phyloP scores from a whole-genome alignment of 2,329 filamentous ascomycete genomes.

The Pseudodiploospora longispora region DNA sequence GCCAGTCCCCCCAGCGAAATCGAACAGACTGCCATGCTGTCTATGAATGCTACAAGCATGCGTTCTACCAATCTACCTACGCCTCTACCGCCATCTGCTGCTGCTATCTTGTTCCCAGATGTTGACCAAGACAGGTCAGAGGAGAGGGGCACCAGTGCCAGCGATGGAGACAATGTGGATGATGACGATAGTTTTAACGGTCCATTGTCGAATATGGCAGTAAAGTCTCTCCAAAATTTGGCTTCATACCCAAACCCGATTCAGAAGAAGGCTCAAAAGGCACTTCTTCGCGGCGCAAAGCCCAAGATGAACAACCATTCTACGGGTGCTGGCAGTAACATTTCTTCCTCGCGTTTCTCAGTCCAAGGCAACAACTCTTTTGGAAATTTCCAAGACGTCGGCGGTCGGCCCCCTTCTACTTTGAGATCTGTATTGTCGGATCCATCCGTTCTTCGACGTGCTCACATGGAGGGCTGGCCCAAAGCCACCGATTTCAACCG shows the following conservation, averaged over 20 bases:
- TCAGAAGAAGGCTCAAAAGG: slow-evolving; percentile 42
- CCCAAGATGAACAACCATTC: slow-evolving; percentile 10
- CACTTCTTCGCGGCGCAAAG: slow-evolving; percentile 28
- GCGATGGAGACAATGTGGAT: slow-evolving; percentile 21
- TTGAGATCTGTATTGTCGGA: slow-evolving; percentile 9
- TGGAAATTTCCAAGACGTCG: background rate
- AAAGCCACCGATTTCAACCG: slow-evolving; percentile 5
- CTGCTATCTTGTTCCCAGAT: background rate
- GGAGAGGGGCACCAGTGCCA: slow-evolving; percentile 14
- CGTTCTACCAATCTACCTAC: slow-evolving; percentile 19
- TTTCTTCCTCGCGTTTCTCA: background rate
- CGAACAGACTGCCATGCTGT: slow-evolving; percentile 18
- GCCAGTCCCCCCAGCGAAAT: slow-evolving; percentile 29
- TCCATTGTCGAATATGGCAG: slow-evolving; percentile 29
- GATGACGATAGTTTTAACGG: slow-evolving; percentile 21
- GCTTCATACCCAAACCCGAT: slow-evolving; percentile 49
- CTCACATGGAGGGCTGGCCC: slow-evolving; percentile 8
- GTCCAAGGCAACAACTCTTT: background rate
- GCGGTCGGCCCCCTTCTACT: background rate
- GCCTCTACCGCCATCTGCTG: slow-evolving; percentile 3
- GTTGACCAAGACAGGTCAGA: background rate
- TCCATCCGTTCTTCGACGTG: slow-evolving; percentile 4
- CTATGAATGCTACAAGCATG: slow-evolving; percentile 17
- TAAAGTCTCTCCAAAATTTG: slow-evolving; percentile 44
- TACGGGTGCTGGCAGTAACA: background rate